These are phyloP conservation scores for Rhizophora mangle DNA, from an alignment of 345 rosid species.

Conservation along the genomic window DNA sequence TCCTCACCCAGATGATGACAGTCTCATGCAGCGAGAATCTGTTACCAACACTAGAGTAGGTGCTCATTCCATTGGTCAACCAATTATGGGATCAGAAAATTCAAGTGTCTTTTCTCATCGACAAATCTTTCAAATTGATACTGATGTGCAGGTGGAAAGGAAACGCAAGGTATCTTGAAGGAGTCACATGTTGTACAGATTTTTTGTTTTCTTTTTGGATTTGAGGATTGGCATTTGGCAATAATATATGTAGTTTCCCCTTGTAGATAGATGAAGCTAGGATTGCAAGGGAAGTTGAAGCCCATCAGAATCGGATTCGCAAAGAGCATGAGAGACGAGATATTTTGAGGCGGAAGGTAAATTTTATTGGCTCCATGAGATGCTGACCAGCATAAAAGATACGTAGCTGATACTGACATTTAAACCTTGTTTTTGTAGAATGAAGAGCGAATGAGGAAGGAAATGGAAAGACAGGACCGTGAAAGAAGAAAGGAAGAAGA, in stretches of 20 bases:
- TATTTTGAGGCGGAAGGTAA: conserved; percentile 69
- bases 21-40: conserved; percentile 44
- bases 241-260: conserved; percentile 22
- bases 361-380: conserved; percentile 8
- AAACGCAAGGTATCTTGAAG: conserved; percentile 49
- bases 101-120: conserved; percentile 37
- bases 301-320: conserved; percentile 50
- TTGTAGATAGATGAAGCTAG: conserved; percentile 68
- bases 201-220: neutral
- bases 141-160: conserved; percentile 41
- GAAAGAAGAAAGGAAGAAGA: conserved; percentile 98
- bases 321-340: conserved; percentile 84
- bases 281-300: conserved; percentile 68
- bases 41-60: conserved; percentile 39
- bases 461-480: conserved; percentile 88
- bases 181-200: neutral
- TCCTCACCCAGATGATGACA: conserved; percentile 52
- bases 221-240: conserved; percentile 8
- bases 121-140: conserved; percentile 36
- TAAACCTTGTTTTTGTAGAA: conserved; percentile 40
- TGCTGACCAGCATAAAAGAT: conserved; percentile 3
- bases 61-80: conserved; percentile 32
- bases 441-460: conserved; percentile 85
- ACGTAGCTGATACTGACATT: conserved; percentile 22
- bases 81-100: conserved; percentile 40